These are phyloP conservation scores for Nicotiana undulata DNA, from an alignment of 257 asterid genomes.

Conservation along the genomic window DNA sequence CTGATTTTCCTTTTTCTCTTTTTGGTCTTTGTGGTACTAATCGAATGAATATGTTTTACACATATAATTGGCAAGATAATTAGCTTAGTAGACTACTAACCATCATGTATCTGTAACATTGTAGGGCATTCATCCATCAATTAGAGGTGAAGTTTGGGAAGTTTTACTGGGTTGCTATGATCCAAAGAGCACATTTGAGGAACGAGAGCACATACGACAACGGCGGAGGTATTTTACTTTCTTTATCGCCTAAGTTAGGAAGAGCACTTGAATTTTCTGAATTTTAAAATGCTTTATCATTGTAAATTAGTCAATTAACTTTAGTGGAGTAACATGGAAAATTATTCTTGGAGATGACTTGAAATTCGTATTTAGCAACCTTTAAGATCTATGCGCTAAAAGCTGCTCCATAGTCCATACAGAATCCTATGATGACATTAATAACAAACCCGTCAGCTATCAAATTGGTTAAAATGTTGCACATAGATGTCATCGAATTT, in stretches of 20 bases:
- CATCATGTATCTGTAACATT: background rate
- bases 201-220: conserved; percentile 64
- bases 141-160: conserved; percentile 99
- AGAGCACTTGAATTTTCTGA: background rate
- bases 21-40: background rate
- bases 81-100: background rate
- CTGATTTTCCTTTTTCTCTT: background rate
- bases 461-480: background rate
- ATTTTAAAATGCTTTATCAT: background rate
- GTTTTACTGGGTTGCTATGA: conserved; percentile 88
- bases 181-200: conserved; percentile 79
- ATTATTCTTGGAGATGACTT: background rate
- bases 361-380: background rate
- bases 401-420: background rate
- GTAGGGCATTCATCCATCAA: conserved; percentile 95
- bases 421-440: background rate
- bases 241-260: background rate
- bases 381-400: background rate
- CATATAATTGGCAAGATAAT: background rate
- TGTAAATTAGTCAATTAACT: background rate
- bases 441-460: background rate
- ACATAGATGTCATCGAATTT: background rate
- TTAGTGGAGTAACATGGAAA: background rate
- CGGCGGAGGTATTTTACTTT: conserved; percentile 51
- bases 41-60: background rate